Evolutionary conservation across 2,329 filamentous ascomycete genomes (phyloP), one percentile per base, ranked within the genome.

Genomic region (Tolypocladium nubicola): DNA sequence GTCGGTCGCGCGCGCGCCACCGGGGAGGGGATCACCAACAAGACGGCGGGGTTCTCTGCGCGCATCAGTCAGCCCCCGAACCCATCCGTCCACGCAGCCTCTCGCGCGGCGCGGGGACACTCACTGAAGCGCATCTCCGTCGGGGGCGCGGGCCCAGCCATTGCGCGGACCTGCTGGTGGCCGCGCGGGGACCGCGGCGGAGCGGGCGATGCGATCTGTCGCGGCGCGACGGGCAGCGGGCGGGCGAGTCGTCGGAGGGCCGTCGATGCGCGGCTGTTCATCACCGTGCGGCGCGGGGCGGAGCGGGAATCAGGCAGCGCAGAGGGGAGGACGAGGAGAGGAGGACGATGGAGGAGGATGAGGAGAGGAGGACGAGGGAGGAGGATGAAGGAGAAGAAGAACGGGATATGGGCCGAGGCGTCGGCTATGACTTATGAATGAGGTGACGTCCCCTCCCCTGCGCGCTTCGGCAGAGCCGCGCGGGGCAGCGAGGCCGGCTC

Each of bases 1-100:
- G 23, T 26, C n/a, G 1, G 8, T 9, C n/a, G 19, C 40, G 13
- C 30, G 30, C 30, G 30, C n/a, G 9, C 47, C 39, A 45, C 19
- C 30, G 50, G 38, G n/a, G 37, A 19, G 23, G 26, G 26, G 26
- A 6, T 19, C 7, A 74, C 76, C 67, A 64, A 81, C 78, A 83
- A 79, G 66, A 82, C 67, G 43, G 71, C 76, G 19, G 78, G 75
- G 61, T 76, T 76, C 59, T 76, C 78, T 81, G 47, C 21, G 33
- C 8, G 11, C 5, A 13, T 6, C 0, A 26, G 47, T 52, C 47
- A 35, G 47, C 7, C 9, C 23, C 23, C 23, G 4, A 26, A 3
- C 23, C 19, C 19, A 33, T 21, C 2, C 5, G 4, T 8, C 8
- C 14, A 3, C 5, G 16, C 14, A 9, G 4, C 26, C 26, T 4